Conservation (phyloP, 805 yeast genomes). For the Alloascoidea africana region DNA sequence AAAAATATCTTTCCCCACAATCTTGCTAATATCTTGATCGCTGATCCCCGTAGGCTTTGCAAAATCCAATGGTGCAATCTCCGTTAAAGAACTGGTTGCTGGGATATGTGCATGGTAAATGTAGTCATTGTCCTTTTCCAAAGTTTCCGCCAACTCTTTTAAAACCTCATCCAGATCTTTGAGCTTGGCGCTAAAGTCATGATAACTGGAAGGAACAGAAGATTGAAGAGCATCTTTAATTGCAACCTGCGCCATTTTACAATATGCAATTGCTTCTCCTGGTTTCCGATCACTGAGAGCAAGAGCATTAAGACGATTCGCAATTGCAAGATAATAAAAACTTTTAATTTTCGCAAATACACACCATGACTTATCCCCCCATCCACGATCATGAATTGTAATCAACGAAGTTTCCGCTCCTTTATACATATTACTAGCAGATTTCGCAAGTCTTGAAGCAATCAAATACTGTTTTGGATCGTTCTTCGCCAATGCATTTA, state of each 20-base stretch:
- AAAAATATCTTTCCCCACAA: conserved; percentile 44
- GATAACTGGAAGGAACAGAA: conserved; percentile 11
- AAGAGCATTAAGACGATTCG: conserved; percentile 25
- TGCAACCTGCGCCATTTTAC: conserved; percentile 30
- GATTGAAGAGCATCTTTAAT: conserved; percentile 11
- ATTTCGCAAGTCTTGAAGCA: conserved; percentile 58
- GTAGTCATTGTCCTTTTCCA: conserved; percentile 77
- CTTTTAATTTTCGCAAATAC: conserved; percentile 34
- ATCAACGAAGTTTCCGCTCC: conserved; percentile 30
- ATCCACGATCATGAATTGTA: conserved; percentile 20
- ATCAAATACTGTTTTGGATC: conserved; percentile 45
- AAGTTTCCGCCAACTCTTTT: conserved; percentile 17
- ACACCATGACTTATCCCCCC: conserved; percentile 36
- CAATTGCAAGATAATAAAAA: conserved; percentile 40
- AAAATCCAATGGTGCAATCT: conserved; percentile 54
- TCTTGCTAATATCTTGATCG: conserved; percentile 30
- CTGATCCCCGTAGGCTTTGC: conserved; percentile 40
- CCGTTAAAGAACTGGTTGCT: conserved; percentile 38
- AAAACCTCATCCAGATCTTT: conserved; percentile 17
- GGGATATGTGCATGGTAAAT: conserved; percentile 77
- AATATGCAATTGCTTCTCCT: conserved; percentile 66
- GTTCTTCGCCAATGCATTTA: conserved; percentile 34
- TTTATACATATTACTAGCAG: conserved; percentile 41
- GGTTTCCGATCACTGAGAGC: conserved; percentile 40
- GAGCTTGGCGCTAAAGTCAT: conserved; percentile 10